Conservation (phyloP, 345 rosid genomes). For the Boechera stricta region DNA sequence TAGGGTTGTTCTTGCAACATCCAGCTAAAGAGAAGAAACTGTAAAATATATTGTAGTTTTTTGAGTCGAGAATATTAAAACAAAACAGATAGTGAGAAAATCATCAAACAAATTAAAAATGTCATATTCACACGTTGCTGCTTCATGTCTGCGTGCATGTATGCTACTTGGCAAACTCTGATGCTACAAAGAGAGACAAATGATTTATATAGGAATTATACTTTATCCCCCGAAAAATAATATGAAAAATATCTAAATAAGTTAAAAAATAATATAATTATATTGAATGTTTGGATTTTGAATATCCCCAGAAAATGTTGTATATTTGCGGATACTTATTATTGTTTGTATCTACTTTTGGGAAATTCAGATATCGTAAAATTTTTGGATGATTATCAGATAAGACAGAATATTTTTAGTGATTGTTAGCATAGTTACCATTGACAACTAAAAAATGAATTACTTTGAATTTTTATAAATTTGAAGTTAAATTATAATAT, state of each 20-base stretch:
- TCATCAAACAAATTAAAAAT: neutral
- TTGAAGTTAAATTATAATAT: no score
- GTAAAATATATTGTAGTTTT: neutral
- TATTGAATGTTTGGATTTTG: neutral
- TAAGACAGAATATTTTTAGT: neutral
- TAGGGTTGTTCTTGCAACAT: constrained; percentile 20
- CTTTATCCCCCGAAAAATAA: neutral
- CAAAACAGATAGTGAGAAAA: neutral
- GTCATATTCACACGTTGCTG: constrained; percentile 28
- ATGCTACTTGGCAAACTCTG: constrained; percentile 34
- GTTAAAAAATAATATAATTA: no score
- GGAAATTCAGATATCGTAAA: neutral
- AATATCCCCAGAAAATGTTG: neutral
- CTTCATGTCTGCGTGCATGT: constrained; percentile 38
- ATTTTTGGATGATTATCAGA: neutral
- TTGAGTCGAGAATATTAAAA: neutral
- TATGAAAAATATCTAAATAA: no score
- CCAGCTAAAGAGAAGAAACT: neutral
- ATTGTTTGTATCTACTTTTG: neutral
- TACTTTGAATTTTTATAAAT: no score
- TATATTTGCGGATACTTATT: neutral
- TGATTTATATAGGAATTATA: neutral
- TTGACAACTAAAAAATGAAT: no score
- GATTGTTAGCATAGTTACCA: no score
- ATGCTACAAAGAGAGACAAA: neutral